These are phyloP conservation scores for Vinca minor DNA, from an alignment of 257 asterid species.

Conservation along the genomic window DNA sequence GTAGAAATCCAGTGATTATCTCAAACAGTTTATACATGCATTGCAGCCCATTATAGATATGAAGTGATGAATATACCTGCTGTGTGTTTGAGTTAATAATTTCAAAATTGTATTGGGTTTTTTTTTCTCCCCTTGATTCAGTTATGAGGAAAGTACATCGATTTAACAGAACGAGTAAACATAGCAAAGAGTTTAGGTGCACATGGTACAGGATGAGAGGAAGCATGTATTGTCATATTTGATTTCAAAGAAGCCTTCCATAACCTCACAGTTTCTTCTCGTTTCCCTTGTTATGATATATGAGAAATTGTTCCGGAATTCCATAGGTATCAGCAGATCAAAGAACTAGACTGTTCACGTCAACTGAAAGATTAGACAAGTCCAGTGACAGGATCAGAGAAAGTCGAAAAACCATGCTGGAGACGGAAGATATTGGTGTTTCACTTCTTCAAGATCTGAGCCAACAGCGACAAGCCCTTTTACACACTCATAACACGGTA, in stretches of 20 bases:
- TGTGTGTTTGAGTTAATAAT: neutral
- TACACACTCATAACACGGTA: conserved; percentile 66
- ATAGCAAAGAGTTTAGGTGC: neutral
- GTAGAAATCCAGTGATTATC: neutral
- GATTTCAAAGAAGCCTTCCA: neutral
- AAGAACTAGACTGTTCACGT: conserved; percentile 47
- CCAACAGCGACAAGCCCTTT: conserved; percentile 71
- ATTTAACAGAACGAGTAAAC: neutral
- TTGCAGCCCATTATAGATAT: neutral
- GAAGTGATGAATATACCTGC: neutral
- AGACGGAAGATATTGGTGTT: conserved; percentile 90
- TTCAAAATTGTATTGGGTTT: neutral
- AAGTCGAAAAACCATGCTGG: conserved; percentile 72
- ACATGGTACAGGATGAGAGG: too few relatives aligned
- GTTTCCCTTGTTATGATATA: neutral
- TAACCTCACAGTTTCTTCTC: neutral
- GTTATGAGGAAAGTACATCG: neutral
- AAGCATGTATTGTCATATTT: neutral
- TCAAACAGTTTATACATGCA: neutral
- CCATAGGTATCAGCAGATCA: conserved; percentile 67
- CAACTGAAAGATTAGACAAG: conserved; percentile 52
- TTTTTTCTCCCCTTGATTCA: neutral
- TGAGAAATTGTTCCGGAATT: conserved; percentile 11
- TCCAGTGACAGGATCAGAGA: conserved; percentile 65
- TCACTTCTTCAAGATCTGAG: conserved; percentile 79